Conservation (phyloP, 176 grass and related monocot genomes). For the Thalia dealbata region DNA sequence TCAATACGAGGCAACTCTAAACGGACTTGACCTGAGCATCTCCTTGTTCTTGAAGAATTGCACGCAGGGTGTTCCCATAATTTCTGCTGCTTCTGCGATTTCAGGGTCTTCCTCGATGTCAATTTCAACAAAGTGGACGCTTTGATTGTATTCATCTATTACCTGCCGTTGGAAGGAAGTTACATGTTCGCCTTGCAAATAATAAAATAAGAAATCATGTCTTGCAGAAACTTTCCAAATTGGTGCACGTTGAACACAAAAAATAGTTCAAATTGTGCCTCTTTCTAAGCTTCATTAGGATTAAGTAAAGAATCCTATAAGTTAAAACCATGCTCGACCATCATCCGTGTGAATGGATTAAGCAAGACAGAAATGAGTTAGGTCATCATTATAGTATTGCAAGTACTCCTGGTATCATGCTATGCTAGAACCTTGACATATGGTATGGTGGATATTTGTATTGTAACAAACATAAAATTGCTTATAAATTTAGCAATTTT, state of each 20-base stretch:
- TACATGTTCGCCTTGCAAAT: constrained; percentile 11
- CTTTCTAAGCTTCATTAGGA: not conserved
- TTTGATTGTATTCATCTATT: constrained; percentile 63
- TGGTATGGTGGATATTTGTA: too few species aligned
- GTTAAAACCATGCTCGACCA: too few species aligned
- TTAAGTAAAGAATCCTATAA: not conserved
- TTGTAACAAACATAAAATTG: too few species aligned
- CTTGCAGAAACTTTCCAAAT: not conserved
- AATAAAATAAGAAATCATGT: constrained; percentile 1
- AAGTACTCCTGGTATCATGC: too few species aligned
- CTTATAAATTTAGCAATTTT: too few species aligned
- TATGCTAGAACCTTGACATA: too few species aligned
- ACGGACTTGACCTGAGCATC: constrained; percentile 71
- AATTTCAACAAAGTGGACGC: constrained; percentile 96
- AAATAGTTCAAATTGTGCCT: not conserved
- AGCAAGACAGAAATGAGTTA: too few species aligned
- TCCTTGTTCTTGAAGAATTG: constrained; percentile 99
- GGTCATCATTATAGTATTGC: too few species aligned
- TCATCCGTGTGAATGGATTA: too few species aligned
- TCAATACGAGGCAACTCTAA: not conserved
- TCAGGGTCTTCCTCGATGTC: constrained; percentile 98
- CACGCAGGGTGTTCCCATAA: constrained; percentile 99
- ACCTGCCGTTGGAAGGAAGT: constrained; percentile 40
- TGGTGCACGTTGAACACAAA: not conserved
- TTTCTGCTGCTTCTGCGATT: constrained; percentile 96